phyloP scores from a whole-genome alignment of 352 stramenopile genomes.

The Globisporangium cystogenes region DNA sequence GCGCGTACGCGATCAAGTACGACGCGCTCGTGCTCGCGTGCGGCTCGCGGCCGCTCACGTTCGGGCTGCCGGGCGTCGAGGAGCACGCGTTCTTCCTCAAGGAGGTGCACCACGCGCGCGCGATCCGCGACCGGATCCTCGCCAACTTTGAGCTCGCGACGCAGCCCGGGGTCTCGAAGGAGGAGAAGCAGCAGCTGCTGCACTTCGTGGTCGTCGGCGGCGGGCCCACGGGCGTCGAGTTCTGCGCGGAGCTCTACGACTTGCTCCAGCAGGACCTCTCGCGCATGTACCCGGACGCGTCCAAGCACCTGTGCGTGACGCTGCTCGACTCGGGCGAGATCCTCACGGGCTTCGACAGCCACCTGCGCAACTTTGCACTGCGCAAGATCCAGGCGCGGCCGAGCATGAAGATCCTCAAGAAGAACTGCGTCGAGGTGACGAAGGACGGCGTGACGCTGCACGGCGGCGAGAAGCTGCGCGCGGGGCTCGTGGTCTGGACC shows the following conservation, averaged over 20 bases:
- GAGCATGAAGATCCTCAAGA: conserved; percentile 78
- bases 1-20: conserved; percentile 85
- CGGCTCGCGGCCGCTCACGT: conserved; percentile 94
- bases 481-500: conserved; percentile 72
- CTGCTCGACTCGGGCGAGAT: conserved; percentile 70
- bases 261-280: conserved; percentile 90
- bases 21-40: conserved; percentile 93
- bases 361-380: conserved; percentile 65
- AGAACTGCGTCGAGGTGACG: conserved; percentile 68
- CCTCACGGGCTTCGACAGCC: conserved; percentile 61
- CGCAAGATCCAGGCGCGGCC: conserved; percentile 74
- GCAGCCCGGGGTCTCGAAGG: conserved; percentile 71
- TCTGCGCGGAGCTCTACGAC: conserved; percentile 95
- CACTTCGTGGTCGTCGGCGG: conserved; percentile 98
- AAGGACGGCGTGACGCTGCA: conserved; percentile 59
- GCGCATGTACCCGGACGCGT: conserved; percentile 68
- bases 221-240: conserved; percentile 94
- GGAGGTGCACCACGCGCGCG: conserved; percentile 93
- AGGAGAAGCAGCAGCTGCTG: conserved; percentile 90
- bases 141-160: conserved; percentile 94
- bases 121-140: conserved; percentile 71
- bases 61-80: conserved; percentile 87
- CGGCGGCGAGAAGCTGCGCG: conserved; percentile 47
- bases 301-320: conserved; percentile 65
- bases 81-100: conserved; percentile 97